Evolutionary conservation across 2,329 filamentous ascomycete species (phyloP).

Genomic region (Thelonectria olida): DNA sequence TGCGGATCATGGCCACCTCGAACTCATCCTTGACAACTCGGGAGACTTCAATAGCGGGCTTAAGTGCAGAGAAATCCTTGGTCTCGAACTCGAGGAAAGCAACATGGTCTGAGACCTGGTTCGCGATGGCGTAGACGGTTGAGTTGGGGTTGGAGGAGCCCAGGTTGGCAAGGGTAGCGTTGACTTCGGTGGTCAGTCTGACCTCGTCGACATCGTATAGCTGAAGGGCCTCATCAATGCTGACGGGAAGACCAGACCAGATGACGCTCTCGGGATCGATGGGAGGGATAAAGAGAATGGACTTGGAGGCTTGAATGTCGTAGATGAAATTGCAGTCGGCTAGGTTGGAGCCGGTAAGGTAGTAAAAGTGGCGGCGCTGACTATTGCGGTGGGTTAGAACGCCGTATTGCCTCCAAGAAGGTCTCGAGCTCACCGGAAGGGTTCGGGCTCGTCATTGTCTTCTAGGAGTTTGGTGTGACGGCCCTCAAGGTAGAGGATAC

Average conservation of each 20-base stretch:
- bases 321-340: constrained; percentile 85
- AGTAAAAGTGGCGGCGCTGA: constrained; percentile 94
- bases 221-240: constrained; percentile 75
- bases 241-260: constrained; percentile 90
- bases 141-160: constrained; percentile 48
- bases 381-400: constrained; percentile 53
- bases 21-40: constrained; percentile 79
- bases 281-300: constrained; percentile 91
- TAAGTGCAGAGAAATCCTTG: constrained; percentile 65
- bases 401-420: not conserved
- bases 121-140: constrained; percentile 79
- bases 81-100: constrained; percentile 76
- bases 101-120: constrained; percentile 77
- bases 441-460: constrained; percentile 85
- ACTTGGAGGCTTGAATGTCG: constrained; percentile 75
- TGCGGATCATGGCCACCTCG: constrained; percentile 76
- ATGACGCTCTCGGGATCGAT: constrained; percentile 89
- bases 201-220: constrained; percentile 87
- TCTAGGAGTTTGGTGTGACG: constrained; percentile 84
- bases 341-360: constrained; percentile 84
- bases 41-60: constrained; percentile 73
- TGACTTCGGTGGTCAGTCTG: constrained; percentile 76
- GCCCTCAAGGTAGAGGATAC: constrained; percentile 88
- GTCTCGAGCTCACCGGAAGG: constrained; percentile 71
- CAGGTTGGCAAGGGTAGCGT: constrained; percentile 70